Evolutionary conservation across 108 stramenopile species (phyloP).

Genomic region (Fistulifera solaris): DNA sequence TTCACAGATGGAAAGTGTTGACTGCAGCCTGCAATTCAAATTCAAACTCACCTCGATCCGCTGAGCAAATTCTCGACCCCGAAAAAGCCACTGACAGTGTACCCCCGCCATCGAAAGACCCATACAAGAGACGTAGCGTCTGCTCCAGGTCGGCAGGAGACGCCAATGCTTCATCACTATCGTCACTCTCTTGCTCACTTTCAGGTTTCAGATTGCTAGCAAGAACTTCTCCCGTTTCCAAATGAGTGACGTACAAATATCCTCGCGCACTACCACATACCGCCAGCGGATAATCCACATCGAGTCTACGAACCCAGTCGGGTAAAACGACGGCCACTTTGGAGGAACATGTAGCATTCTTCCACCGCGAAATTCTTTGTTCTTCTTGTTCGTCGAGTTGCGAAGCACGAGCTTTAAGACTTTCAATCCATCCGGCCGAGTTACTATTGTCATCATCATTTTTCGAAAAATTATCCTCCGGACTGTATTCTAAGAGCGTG

Average conservation of each 20-base stretch:
- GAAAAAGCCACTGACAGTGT: constrained; percentile 15
- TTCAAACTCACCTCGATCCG: constrained; percentile 7
- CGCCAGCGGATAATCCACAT: constrained; percentile 59
- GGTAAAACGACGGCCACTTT: constrained; percentile 4
- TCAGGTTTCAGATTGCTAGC: background rate
- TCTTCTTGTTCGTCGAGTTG: constrained; percentile 1
- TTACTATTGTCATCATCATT: background rate
- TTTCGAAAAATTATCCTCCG: background rate
- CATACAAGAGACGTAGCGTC: constrained; percentile 10
- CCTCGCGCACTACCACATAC: constrained; percentile 57
- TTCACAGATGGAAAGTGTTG: no score
- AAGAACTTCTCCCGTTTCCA: constrained; percentile 31
- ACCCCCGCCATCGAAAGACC: constrained; percentile 24
- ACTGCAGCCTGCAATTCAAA: no score
- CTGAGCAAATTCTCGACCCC: constrained; percentile 11
- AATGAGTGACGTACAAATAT: constrained; percentile 41
- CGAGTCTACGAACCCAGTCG: constrained; percentile 70
- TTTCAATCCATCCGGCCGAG: background rate
- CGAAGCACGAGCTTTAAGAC: background rate
- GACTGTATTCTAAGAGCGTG: background rate
- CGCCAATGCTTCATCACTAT: background rate
- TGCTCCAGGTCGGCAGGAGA: constrained; percentile 1
- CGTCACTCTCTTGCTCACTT: background rate
- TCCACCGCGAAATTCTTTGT: background rate
- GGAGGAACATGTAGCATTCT: constrained; percentile 1